Base-by-base conservation (phyloP, 2,329 filamentous ascomycete species). In the Pyrenochaeta sp. region DNA sequence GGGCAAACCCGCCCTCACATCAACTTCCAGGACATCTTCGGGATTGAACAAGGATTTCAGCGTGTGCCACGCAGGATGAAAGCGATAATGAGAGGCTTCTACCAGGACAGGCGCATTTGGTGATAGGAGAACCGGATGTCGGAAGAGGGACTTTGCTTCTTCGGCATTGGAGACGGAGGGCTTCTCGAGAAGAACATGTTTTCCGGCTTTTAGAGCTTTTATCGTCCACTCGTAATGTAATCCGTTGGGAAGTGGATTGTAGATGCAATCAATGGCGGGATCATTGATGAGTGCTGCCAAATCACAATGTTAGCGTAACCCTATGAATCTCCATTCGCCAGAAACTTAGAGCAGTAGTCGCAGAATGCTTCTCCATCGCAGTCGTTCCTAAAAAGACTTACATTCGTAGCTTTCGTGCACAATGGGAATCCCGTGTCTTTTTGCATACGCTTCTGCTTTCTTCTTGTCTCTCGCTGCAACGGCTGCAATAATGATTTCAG, bases 401-500 rank as follows among this genome's bases (percentile, higher is more conserved):
- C 75, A 77, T 54, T 83, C 70, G 49, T 84, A 84, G 36, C 68
- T 67, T 40, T 71, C 63, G 53, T 76, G 70, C 6, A 80, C 77
- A 19, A 78, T 72, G 0, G 76, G 77, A 32, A 84, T 81, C 7
- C 68, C 68, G 58, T 83, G 67, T 45, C 75, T 78, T 51, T 76
- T 77, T 2, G 80, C 81, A 61, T 73, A 83, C 0, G 67, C 70
- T 35, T 73, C 63, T 1, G 81, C 82, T 36, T 70, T 77, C 4
- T 59, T 61, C 21, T 55, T 66, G 58, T 81, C 75, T 4, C 81
- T 72, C 3, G 81, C 79, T 3, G 81, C 79, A 1, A 85, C 73
- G 4, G 75, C 77, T 7, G 76, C 72, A 9, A 85, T 47, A 9
- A 82, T 68, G 10, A 83, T 77, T 26, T 81, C 79, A 0, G 80